These are phyloP conservation scores for Boletus vinaceobasis DNA, from an alignment of 768 basidiomycete genomes.

Conservation along the genomic window DNA sequence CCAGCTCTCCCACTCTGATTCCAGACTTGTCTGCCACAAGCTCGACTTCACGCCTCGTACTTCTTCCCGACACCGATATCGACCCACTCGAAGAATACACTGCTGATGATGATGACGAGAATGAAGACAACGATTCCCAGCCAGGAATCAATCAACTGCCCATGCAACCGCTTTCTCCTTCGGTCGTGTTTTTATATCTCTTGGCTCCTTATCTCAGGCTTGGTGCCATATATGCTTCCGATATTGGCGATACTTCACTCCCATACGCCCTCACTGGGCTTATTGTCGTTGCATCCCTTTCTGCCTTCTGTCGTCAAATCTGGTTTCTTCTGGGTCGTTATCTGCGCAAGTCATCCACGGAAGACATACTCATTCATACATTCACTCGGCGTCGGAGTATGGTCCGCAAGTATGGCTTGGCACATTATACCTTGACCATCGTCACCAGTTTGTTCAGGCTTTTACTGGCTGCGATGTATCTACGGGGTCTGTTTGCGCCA, in stretches of 20 bases:
- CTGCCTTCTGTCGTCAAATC: constrained; percentile 61
- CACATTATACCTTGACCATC: constrained; percentile 45
- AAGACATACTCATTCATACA: constrained; percentile 62
- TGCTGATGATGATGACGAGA: constrained; percentile 41
- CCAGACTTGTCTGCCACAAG: constrained; percentile 27
- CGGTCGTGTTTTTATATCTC: constrained; percentile 65
- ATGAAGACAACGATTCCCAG: constrained; percentile 32
- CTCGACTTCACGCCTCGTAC: constrained; percentile 57
- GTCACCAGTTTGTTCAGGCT: constrained; percentile 46
- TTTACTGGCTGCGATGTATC: constrained; percentile 56
- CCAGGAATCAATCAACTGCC: constrained; percentile 5
- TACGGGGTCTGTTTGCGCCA: constrained; percentile 51
- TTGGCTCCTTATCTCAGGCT: constrained; percentile 66
- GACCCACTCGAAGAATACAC: constrained; percentile 31
- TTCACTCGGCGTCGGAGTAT: constrained; percentile 56
- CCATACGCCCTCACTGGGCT: constrained; percentile 49
- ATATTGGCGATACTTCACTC: constrained; percentile 42
- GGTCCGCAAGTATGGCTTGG: constrained; percentile 41
- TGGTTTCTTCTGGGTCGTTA: constrained; percentile 80
- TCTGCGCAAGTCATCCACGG: constrained; percentile 58
- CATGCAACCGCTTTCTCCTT: constrained; percentile 52
- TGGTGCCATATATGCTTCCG: constrained; percentile 62
- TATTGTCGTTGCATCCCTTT: constrained; percentile 51
- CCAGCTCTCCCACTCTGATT: background rate
- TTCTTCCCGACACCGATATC: constrained; percentile 57